Evolutionary conservation across 768 basidiomycete genomes (phyloP).

Genomic region (Tremella mesenterica): DNA sequence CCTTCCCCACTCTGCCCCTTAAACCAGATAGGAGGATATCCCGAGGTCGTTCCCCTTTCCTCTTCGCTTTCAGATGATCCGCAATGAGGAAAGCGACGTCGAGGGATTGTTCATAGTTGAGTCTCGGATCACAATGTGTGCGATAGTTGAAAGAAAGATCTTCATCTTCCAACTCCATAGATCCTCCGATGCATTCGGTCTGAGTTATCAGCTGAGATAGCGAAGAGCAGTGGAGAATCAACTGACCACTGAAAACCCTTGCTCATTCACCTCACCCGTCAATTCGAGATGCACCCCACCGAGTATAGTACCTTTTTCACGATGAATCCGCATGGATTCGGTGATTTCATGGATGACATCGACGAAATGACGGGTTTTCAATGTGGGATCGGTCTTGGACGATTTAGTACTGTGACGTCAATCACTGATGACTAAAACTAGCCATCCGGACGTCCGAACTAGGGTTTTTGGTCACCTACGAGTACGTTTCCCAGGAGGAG

Average conservation of each 20-base stretch:
- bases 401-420: slow-evolving; percentile 66
- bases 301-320: slow-evolving; percentile 61
- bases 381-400: slow-evolving; percentile 55
- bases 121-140: slow-evolving; percentile 85
- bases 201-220: slow-evolving; percentile 8
- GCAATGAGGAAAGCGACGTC: slow-evolving; percentile 82
- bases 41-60: slow-evolving; percentile 44
- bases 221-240: not conserved
- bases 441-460: no score
- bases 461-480: slow-evolving; percentile 1
- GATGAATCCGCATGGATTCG: slow-evolving; percentile 70
- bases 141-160: slow-evolving; percentile 85
- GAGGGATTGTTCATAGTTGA: slow-evolving; percentile 91
- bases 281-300: slow-evolving; percentile 80
- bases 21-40: slow-evolving; percentile 38
- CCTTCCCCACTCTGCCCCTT: slow-evolving; percentile 17
- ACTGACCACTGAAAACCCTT: slow-evolving; percentile 71
- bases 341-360: slow-evolving; percentile 78
- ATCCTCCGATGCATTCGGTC: slow-evolving; percentile 92
- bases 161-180: slow-evolving; percentile 86
- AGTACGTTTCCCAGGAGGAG: slow-evolving; percentile 9
- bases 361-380: slow-evolving; percentile 84
- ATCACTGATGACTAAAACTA: not conserved
- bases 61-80: slow-evolving; percentile 65
- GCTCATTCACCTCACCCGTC: slow-evolving; percentile 80